phyloP scores from a whole-genome alignment of 2,329 filamentous ascomycete genomes.

The Trichophyton simii region DNA sequence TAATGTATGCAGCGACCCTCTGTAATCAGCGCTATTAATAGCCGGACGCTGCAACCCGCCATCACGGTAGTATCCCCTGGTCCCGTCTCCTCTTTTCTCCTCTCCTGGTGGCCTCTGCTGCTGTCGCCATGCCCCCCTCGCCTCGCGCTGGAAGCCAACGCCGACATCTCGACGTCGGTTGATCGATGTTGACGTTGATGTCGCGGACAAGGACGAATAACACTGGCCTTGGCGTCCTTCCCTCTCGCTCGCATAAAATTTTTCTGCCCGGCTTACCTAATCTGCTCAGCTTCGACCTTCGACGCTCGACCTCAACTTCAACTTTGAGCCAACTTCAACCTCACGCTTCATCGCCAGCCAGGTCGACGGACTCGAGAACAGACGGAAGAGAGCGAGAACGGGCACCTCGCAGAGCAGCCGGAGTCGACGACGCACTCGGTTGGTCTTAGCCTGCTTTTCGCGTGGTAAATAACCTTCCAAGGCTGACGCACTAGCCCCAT shows the following conservation, averaged over 20 bases:
- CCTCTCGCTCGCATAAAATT: background rate
- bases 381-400: too few species aligned
- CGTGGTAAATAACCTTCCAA: constrained; percentile 3
- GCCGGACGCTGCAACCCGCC: background rate
- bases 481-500: constrained; percentile 3
- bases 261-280: background rate
- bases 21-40: background rate
- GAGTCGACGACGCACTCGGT: background rate
- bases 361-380: background rate
- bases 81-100: too few species aligned
- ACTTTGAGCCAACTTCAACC: background rate
- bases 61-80: background rate
- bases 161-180: background rate
- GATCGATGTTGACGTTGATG: background rate
- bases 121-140: too few species aligned
- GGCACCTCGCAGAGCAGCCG: background rate
- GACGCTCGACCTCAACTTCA: background rate
- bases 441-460: background rate
- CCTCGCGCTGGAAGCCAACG: too few species aligned
- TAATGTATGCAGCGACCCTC: background rate
- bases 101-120: background rate
- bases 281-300: background rate
- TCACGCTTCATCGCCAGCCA: background rate
- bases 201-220: background rate
- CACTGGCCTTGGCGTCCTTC: background rate